A percentile compares a stretch with the other conserved stretches of the same genome.
Evolutionary conservation across 2,329 filamentous ascomycete species (phyloP).

Genomic region (Cladophialophora exuberans): DNA sequence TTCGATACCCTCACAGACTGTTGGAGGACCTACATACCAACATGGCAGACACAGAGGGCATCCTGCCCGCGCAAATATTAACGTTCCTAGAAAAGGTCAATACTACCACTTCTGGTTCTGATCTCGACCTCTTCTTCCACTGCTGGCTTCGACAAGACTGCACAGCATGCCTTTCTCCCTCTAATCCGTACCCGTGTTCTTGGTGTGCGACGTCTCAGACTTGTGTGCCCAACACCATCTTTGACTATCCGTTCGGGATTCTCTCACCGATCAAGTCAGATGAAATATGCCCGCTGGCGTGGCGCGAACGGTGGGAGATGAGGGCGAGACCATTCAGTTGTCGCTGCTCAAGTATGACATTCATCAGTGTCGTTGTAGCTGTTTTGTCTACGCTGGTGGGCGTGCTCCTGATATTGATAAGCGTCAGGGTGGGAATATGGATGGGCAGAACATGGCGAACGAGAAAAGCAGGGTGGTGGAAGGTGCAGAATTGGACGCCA

Average conservation of each 20-base stretch:
- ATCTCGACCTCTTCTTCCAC: constrained; percentile 31
- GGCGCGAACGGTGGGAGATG: constrained; percentile 48
- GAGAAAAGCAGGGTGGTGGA: constrained; percentile 29
- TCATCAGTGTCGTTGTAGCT: constrained; percentile 41
- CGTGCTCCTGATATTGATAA: constrained; percentile 71
- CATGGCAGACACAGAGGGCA: not conserved
- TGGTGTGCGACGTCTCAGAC: constrained; percentile 40
- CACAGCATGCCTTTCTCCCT: constrained; percentile 23
- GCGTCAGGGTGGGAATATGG: constrained; percentile 65
- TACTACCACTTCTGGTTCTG: constrained; percentile 9
- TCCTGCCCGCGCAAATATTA: not conserved
- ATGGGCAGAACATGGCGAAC: constrained; percentile 19
- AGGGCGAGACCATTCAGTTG: constrained; percentile 45
- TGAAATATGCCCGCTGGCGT: constrained; percentile 44
- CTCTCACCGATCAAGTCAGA: constrained; percentile 41
- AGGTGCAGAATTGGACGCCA: constrained; percentile 26
- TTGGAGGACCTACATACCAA: no score
- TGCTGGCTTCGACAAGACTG: constrained; percentile 29
- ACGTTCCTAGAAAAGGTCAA: constrained; percentile 4
- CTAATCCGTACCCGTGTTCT: constrained; percentile 30
- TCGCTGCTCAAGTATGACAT: constrained; percentile 44
- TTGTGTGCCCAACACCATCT: constrained; percentile 43
- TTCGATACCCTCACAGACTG: no score
- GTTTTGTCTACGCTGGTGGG: constrained; percentile 54
- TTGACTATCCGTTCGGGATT: constrained; percentile 39